A percentile compares a stretch with the other conserved stretches of the same genome.
Evolutionary conservation across 345 rosid species (phyloP).

Genomic region (Nephelium lappaceum): DNA sequence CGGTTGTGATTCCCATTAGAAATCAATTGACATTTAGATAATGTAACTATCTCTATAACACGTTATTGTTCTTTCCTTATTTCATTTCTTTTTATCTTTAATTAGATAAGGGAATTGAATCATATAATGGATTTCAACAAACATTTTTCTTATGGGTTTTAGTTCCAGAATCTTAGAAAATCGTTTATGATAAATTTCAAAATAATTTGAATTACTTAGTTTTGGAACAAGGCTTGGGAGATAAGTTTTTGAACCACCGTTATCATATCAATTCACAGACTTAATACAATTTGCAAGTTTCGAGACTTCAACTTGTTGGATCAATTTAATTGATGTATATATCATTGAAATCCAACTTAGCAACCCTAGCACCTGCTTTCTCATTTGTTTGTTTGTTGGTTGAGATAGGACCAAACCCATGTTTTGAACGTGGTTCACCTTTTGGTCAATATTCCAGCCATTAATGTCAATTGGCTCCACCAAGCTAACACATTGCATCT

Average conservation of each 20-base stretch:
- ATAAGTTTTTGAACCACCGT: constrained; percentile 1
- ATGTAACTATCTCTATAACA: too few relatives aligned
- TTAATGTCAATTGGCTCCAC: background rate
- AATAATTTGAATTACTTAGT: too few relatives aligned
- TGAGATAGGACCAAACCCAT: constrained; percentile 17
- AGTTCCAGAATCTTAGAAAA: too few relatives aligned
- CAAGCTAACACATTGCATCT: background rate
- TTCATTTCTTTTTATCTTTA: too few relatives aligned
- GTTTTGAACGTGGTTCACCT: background rate
- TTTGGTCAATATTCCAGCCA: constrained; percentile 7
- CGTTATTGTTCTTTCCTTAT: too few relatives aligned
- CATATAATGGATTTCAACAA: too few relatives aligned
- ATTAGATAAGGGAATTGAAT: too few relatives aligned
- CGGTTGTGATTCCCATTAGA: background rate
- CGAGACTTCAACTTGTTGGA: background rate
- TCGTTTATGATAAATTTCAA: too few relatives aligned
- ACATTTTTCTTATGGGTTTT: too few relatives aligned
- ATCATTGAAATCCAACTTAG: background rate
- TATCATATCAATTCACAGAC: constrained; percentile 5
- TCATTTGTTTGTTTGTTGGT: background rate
- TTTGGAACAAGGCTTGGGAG: background rate
- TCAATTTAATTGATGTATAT: too few relatives aligned
- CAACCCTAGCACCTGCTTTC: too few relatives aligned
- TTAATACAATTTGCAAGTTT: background rate
- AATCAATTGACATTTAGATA: background rate